phyloP scores from a whole-genome alignment of 2,329 filamentous ascomycete genomes.

The Penicillium fuscoglaucum region DNA sequence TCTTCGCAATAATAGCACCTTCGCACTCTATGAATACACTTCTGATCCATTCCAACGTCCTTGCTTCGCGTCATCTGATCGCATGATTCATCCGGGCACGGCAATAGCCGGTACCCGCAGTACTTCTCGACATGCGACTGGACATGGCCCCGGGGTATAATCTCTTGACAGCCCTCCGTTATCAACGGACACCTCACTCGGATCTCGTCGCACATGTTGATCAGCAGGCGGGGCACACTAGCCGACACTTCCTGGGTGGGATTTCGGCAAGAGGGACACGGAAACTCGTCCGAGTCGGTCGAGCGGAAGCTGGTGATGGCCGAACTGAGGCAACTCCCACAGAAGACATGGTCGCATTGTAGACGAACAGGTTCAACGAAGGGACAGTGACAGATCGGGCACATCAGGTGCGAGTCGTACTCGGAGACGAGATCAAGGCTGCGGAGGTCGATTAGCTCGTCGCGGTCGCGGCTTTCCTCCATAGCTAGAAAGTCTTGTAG shows the following conservation, averaged over 20 bases:
- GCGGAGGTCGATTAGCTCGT: conserved; percentile 54
- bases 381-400: conserved; percentile 64
- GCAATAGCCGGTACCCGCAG: conserved; percentile 56
- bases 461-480: conserved; percentile 30
- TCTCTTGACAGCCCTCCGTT: conserved; percentile 55
- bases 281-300: conserved; percentile 38
- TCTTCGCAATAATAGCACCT: conserved; percentile 56
- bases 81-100: conserved; percentile 54
- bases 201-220: conserved; percentile 63
- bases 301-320: conserved; percentile 44
- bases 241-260: conserved; percentile 40
- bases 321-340: conserved; percentile 57
- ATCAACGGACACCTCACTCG: conserved; percentile 59
- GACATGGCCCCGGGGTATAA: conserved; percentile 57
- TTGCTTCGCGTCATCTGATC: conserved; percentile 55
- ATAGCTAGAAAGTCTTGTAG: conserved; percentile 35
- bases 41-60: conserved; percentile 49
- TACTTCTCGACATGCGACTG: conserved; percentile 62
- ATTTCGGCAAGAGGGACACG: conserved; percentile 60
- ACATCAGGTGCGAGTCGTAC: conserved; percentile 62
- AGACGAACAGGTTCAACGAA: conserved; percentile 60
- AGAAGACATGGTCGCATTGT: conserved; percentile 65
- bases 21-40: conserved; percentile 56
- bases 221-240: conserved; percentile 56
- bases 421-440: conserved; percentile 58